These are phyloP conservation scores for Ophiobolus disseminans DNA, from an alignment of 2,329 filamentous ascomycete genomes.

Conservation along the genomic window DNA sequence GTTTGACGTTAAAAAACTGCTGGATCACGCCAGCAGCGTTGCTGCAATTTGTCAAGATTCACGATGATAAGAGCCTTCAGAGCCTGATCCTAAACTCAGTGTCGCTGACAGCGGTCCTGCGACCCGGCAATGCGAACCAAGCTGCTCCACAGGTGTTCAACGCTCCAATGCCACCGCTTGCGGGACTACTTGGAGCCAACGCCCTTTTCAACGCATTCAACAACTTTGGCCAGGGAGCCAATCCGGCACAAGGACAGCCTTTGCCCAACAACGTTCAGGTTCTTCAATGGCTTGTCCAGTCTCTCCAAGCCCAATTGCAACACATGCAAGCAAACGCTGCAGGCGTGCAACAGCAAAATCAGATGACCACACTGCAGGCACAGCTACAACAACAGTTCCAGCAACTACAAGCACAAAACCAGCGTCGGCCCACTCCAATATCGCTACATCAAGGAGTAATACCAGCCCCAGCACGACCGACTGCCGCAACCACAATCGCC, in stretches of 20 bases:
- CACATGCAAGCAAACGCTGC: slow-evolving; percentile 25
- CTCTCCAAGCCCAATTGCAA: slow-evolving; percentile 28
- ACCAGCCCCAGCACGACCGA: background rate
- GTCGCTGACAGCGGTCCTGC: slow-evolving; percentile 60
- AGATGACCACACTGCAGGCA: slow-evolving; percentile 18
- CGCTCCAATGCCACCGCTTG: background rate
- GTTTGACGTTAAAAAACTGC: slow-evolving; percentile 71
- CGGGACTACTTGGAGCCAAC: background rate
- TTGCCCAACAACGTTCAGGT: slow-evolving; percentile 18
- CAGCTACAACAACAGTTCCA: slow-evolving; percentile 9
- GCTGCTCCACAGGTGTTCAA: background rate
- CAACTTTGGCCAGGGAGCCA: slow-evolving; percentile 9
- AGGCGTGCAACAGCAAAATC: slow-evolving; percentile 22
- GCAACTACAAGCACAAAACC: slow-evolving; percentile 3
- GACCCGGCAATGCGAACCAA: slow-evolving; percentile 14
- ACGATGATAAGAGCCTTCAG: slow-evolving; percentile 58
- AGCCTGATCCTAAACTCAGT: slow-evolving; percentile 68
- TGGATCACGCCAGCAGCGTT: slow-evolving; percentile 69
- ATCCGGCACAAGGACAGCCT: slow-evolving; percentile 11
- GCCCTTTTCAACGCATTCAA: slow-evolving; percentile 11
- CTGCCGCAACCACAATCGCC: background rate
- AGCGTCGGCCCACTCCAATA: background rate
- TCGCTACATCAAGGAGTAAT: background rate
- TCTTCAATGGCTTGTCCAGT: slow-evolving; percentile 25
- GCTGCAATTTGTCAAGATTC: slow-evolving; percentile 57